A percentile compares a stretch with the other conserved stretches of the same genome.
Conservation (phyloP, 495 filamentous ascomycete species). For the Tuber microsphaerosporum region DNA sequence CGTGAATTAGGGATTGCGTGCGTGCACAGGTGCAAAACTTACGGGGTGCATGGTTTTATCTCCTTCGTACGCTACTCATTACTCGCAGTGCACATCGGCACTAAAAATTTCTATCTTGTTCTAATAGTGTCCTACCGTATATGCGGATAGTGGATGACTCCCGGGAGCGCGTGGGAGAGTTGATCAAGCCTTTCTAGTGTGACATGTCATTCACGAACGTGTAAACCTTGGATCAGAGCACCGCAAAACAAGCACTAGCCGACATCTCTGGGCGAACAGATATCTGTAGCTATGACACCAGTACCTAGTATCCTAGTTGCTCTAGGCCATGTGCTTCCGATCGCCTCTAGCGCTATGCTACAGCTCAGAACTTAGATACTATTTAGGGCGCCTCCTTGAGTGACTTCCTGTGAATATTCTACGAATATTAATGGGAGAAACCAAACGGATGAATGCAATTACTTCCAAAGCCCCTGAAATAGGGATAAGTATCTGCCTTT, state of each 20-base stretch:
- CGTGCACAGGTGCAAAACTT: neutral
- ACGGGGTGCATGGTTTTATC: neutral
- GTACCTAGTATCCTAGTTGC: neutral
- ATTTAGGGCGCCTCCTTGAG: neutral
- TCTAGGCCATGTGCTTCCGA: too few species aligned
- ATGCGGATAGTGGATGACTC: neutral
- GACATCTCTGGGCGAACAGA: neutral
- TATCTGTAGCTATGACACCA: neutral
- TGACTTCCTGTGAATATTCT: neutral
- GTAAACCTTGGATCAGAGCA: neutral
- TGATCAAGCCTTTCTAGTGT: neutral
- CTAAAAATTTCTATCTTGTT: neutral
- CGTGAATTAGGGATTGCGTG: neutral
- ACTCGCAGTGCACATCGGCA: neutral
- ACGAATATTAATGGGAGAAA: neutral
- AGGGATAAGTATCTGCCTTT: neutral
- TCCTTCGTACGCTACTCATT: constrained; percentile 3
- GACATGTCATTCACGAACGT: neutral
- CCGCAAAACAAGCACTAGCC: neutral
- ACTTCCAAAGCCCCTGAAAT: neutral
- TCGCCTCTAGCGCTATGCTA: too few species aligned
- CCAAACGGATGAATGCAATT: too few species aligned
- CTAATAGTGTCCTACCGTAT: neutral
- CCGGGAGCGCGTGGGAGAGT: neutral
- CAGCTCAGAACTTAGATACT: too few species aligned